Evolutionary conservation across 371 early-diverging fungal genomes (phyloP).

Genomic region (Rhizopus microsporus): DNA sequence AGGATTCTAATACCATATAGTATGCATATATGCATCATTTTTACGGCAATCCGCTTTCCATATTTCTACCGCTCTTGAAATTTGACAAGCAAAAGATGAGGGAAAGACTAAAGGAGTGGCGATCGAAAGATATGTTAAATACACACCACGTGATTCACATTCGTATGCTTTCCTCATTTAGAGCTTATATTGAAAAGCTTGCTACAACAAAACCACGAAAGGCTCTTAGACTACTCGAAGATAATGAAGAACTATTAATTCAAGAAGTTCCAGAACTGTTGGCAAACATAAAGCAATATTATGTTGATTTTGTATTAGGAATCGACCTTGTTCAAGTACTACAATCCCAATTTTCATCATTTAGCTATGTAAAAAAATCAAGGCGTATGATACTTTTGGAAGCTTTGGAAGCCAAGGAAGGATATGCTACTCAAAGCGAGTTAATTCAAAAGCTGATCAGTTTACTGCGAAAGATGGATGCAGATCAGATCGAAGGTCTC

Average conservation of each 20-base stretch:
- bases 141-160: constrained; percentile 62
- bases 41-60: constrained; percentile 83
- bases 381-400: constrained; percentile 55
- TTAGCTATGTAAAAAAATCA: constrained; percentile 46
- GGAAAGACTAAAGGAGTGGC: constrained; percentile 35
- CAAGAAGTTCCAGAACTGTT: constrained; percentile 45
- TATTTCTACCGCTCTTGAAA: constrained; percentile 51
- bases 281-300: constrained; percentile 48
- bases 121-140: constrained; percentile 24
- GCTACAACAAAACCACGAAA: constrained; percentile 43
- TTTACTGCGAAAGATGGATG: constrained; percentile 33
- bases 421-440: constrained; percentile 20
- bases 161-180: constrained; percentile 79
- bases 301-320: constrained; percentile 49
- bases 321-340: constrained; percentile 53
- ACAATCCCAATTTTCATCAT: constrained; percentile 50
- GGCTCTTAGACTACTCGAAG: constrained; percentile 54
- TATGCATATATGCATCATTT: constrained; percentile 87
- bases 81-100: constrained; percentile 28
- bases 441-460: constrained; percentile 23
- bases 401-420: constrained; percentile 44
- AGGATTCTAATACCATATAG: constrained; percentile 34
- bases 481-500: constrained; percentile 12
- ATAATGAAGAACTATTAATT: constrained; percentile 53
- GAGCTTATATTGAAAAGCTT: constrained; percentile 51